phyloP scores from a whole-genome alignment of 2,329 filamentous ascomycete species.

The Pyrenophora tritici-repentis region DNA sequence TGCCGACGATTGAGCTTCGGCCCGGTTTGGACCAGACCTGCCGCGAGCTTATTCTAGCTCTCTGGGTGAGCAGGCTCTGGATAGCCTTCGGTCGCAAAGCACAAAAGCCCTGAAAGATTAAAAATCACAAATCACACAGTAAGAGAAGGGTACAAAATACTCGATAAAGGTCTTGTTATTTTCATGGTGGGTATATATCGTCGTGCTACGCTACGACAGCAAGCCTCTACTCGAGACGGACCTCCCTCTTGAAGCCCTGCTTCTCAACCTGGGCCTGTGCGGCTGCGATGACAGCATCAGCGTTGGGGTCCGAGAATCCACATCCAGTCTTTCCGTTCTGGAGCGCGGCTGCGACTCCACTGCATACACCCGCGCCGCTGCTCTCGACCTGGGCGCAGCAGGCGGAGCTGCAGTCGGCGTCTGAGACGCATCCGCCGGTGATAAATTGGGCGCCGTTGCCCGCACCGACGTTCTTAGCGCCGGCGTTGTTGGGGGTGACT shows the following conservation, averaged over 20 bases:
- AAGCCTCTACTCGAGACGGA: slow-evolving; percentile 11
- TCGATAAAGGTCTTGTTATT: background rate
- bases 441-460: slow-evolving; percentile 39
- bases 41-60: slow-evolving; percentile 28
- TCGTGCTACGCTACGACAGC: background rate
- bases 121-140: no score
- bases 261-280: slow-evolving; percentile 34
- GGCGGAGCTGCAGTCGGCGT: slow-evolving; percentile 35
- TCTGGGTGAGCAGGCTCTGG: slow-evolving; percentile 34
- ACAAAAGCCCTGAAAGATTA: slow-evolving; percentile 1
- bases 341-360: slow-evolving; percentile 32
- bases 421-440: slow-evolving; percentile 36
- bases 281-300: slow-evolving; percentile 34
- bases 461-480: slow-evolving; percentile 33
- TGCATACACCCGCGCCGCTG: slow-evolving; percentile 34
- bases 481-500: slow-evolving; percentile 35
- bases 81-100: slow-evolving; percentile 25
- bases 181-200: background rate
- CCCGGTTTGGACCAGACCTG: slow-evolving; percentile 28
- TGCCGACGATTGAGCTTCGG: slow-evolving; percentile 30
- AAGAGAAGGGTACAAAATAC: background rate
- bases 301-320: slow-evolving; percentile 37
- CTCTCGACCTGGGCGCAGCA: slow-evolving; percentile 33
- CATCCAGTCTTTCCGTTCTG: slow-evolving; percentile 42
- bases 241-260: slow-evolving; percentile 39